Evolutionary conservation across 202 grass and related monocot species (phyloP), one percentile per base, ranked within the genome.

Genomic region (Carex sylvatica): DNA sequence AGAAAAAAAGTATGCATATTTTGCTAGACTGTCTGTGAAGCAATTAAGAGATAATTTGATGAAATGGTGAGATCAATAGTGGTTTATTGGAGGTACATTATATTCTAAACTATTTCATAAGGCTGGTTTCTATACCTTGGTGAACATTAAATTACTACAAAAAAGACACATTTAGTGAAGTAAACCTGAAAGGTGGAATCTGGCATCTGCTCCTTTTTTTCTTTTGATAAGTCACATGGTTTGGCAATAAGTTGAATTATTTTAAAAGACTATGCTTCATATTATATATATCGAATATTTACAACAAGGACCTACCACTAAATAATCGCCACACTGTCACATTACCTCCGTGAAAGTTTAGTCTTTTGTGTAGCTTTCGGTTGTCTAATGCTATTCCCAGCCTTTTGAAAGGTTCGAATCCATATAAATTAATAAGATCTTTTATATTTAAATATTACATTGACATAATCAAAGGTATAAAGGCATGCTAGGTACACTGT

Each of bases 291-390:
- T 64, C 12, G 10, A 64, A 28, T 64, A 64, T 14, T 13, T 30
- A 30, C 24, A 64, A 64, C 8, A 64, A 0, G 61, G 23, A 19
- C 56, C 18, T 62, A 64, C 61, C 10, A 64, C 23, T 64, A 72
- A 72, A 72, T 38, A 72, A 49, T 72, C 8, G 69, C 69, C 42
- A 11, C 19, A 49, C 6, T 38, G 69, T 42, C 42, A 4, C 19
- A 49, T 47, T 72, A 51, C 9, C n/a, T 24, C 40, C n/a, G n/a
- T 47, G 42, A 72, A 72, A 72, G 65, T 8, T 38, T 20, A 59
- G 35, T 40, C 42, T 72, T 72, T 72, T 72, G 42, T 72, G 42
- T 72, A 72, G 69, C 69, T 72, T 72, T 72, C 10, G 69, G 69
- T 72, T 72, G 69, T 42, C 42, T 8, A 23, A 24, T 49, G 10